Percentiles rank a stretch among this genome's conserved stretches.
Conservation (phyloP, 495 filamentous ascomycete genomes). For the Hyaloscypha hepaticicola region DNA sequence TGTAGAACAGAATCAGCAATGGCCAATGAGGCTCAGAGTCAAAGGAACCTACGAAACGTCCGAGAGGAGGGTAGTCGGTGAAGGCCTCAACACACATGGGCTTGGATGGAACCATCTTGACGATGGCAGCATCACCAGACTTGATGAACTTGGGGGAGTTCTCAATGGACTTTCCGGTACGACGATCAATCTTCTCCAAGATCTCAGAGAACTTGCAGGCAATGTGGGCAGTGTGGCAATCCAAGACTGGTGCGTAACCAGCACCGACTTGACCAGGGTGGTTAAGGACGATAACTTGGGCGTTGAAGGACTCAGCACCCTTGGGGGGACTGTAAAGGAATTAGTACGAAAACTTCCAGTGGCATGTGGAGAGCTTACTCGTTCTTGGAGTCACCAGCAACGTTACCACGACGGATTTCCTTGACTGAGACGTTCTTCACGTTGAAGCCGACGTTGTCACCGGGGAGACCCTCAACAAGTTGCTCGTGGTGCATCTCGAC, state of each 20-base stretch:
- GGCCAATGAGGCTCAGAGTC: background rate
- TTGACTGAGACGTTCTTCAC: slow-evolving; percentile 99
- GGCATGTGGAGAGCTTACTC: too few species aligned
- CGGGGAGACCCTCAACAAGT: slow-evolving; percentile 91
- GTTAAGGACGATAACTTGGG: slow-evolving; percentile 99
- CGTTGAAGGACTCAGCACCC: slow-evolving; percentile 90
- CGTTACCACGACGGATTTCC: slow-evolving; percentile 99
- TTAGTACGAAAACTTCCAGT: too few species aligned
- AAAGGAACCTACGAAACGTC: slow-evolving; percentile 76
- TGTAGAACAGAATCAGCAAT: background rate
- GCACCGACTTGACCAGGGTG: slow-evolving; percentile 99
- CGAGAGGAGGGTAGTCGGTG: slow-evolving; percentile 98
- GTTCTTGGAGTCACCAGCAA: slow-evolving; percentile 99
- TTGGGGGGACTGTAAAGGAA: too few species aligned
- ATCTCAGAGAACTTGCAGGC: slow-evolving; percentile 99
- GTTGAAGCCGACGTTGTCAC: slow-evolving; percentile 99
- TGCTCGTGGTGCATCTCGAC: slow-evolving; percentile 99
- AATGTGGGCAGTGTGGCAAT: slow-evolving; percentile 99
- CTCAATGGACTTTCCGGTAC: slow-evolving; percentile 98
- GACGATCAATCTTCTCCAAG: slow-evolving; percentile 99
- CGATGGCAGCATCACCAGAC: slow-evolving; percentile 99
- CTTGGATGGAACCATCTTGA: slow-evolving; percentile 99
- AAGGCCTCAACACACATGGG: slow-evolving; percentile 99
- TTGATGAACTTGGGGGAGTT: slow-evolving; percentile 96
- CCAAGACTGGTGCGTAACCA: slow-evolving; percentile 97